Evolutionary conservation across 2,329 filamentous ascomycete species (phyloP), one percentile per base, ranked within the genome.

Genomic region (Diplodia intermedia): DNA sequence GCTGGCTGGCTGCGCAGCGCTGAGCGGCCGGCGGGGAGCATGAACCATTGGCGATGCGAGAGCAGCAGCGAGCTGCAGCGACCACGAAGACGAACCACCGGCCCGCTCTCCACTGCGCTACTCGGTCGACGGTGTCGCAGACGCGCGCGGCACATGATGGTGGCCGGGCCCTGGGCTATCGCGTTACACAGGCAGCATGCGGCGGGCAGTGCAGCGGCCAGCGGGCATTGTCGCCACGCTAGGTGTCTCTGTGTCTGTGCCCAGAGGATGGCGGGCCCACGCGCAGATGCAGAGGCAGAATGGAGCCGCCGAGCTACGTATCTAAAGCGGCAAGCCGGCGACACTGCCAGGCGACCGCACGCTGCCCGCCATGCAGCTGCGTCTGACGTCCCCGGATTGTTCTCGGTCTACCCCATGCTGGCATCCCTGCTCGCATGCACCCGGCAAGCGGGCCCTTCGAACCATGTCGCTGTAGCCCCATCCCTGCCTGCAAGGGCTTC

Each of bases 281-380:
- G 52, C 53, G 40, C 52, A 47, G 56, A 26, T 50, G 53, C 53
- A 56, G 65, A 52, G 66, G 40, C 53, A 56, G 65, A 52, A 55
- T 54, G 54, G 55, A 61, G 66, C 66, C 26, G 56, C 55, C 50
- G 33, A 67, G 56, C 55, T 52, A 60, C 49, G 53, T 57, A 67
- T 67, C 56, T 55, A 67, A 67, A 61, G 36, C 43, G 66, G 56
- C 56, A 67, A 47, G 26, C 66, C 56, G 65, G 43, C 33, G 23
- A 53, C 43, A 49, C 56, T 67, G 65, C 33, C 54, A 60, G 54
- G 26, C 65, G 53, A 33, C 23, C 29, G n/a, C 65, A 50, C 54
- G 43, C 40, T 53, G 54, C 55, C 56, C 54, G 53, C 52, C 54
- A 36, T 36, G 33, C 33, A 12, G 9, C 33, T 52, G 54, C 53